A percentile compares a stretch with the other conserved stretches of the same genome.
Conservation (phyloP, 140 eudicot species). For the Oenanthe javanica region DNA sequence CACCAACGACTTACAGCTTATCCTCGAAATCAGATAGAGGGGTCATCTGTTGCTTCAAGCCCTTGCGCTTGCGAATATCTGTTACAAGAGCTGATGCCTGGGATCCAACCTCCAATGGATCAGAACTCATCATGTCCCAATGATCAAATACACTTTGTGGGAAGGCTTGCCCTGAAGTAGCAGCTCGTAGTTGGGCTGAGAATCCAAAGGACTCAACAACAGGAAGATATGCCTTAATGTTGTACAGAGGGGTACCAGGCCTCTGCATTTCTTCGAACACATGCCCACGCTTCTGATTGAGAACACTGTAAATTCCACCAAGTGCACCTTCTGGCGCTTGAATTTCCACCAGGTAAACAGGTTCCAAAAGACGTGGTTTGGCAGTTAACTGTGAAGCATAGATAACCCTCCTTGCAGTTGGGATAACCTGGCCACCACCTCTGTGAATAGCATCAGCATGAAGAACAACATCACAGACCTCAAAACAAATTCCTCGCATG, state of each 20-base stretch:
- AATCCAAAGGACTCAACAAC: conserved; percentile 32
- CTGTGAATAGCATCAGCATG: conserved; percentile 37
- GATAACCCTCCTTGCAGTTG: conserved; percentile 32
- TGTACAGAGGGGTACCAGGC: conserved; percentile 29
- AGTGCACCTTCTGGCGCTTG: conserved; percentile 31
- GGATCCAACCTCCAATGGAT: conserved; percentile 55
- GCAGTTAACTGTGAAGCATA: conserved; percentile 32
- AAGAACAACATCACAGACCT: conserved; percentile 34
- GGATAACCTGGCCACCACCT: conserved; percentile 32
- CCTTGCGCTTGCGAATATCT: conserved; percentile 75
- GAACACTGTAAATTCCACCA: conserved; percentile 31
- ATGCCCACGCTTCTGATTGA: conserved; percentile 34
- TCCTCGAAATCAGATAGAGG: conserved; percentile 80
- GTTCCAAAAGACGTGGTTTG: conserved; percentile 34
- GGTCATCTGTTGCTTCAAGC: conserved; percentile 76
- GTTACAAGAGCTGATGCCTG: conserved; percentile 42
- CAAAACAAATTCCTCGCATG: conserved; percentile 32
- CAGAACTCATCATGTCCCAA: conserved; percentile 78
- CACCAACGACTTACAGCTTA: conserved; percentile 43
- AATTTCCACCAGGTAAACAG: conserved; percentile 31
- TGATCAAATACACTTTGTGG: conserved; percentile 63
- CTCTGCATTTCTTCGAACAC: conserved; percentile 33
- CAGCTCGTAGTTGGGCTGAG: conserved; percentile 25
- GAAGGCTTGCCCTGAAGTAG: conserved; percentile 38
- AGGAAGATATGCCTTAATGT: conserved; percentile 34